Base-by-base conservation (phyloP, 148 eudicot species). In the Agrostemma githago region DNA sequence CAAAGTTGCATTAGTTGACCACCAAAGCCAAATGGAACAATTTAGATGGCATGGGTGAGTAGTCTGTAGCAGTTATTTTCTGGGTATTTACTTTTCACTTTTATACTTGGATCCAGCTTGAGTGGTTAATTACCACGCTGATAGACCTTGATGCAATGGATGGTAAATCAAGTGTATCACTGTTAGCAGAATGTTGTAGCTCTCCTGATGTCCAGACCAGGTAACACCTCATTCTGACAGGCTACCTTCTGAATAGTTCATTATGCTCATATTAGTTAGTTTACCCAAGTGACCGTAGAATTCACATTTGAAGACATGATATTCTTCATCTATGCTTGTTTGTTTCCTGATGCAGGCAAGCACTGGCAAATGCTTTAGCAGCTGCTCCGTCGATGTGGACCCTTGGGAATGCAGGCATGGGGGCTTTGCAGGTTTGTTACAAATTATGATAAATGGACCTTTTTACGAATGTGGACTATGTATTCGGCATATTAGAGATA, bases 321-420 rank as follows among this genome's bases (percentile, higher is more conserved):
- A 26, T 3, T 51, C 63, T 39, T 53, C 4, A 16, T 8, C 26
- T 66, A 40, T 5, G 16, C 3, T 66, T 39, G 39, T 41, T 20
- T 21, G 73, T 68, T 54, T 16, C 26, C 38, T 65, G 10, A 21
- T 78, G 48, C 79, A 95, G 98, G 81, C 89, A 84, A 84, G 98
- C 98, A 71, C 79, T 95, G 72, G 98, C 98, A 19, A 95, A 95
- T 53, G 98, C 98, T 41, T 84, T 95, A 72, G 92, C 98, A 57
- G 85, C 85, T 46, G 98, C 98, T 40, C 97, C 98, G 59, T 95
- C 98, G 16, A 90, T 95, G 97, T 95, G 97, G 98, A 92, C 96
- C 21, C 92, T 95, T 48, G 98, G 98, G 81, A 95, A 95, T 79
- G 98, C 98, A 69, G 98, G 98, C 88, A 95, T 95, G 98, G 98